Evolutionary conservation across 2,329 filamentous ascomycete species (phyloP), one percentile per base, ranked within the genome.

Genomic region (Colletotrichum scovillei): DNA sequence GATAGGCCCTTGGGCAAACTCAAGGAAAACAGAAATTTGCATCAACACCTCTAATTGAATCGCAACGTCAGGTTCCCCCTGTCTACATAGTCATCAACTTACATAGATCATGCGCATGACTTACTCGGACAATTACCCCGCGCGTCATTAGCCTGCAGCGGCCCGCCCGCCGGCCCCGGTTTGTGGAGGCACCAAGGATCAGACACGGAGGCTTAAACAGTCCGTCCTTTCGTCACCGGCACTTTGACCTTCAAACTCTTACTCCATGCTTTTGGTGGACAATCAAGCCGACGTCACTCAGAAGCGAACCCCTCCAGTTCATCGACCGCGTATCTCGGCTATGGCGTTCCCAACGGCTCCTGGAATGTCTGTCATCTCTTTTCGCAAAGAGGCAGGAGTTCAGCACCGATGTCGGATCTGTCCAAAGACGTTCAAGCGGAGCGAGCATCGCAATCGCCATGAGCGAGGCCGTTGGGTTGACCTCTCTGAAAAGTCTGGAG

Each of bases 331-430:
- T 42, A 4, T 3, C 2, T 19, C 38, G 38, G 38, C 38, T 19
- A 19, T 42, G 38, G 16, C 16, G 2, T 42, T 42, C 16, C 0
- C 38, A 7, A 42, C 6, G 16, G 59, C 59, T 19, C 59, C 59
- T 19, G 59, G 59, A 24, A 63, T 38, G 59, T 63, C 59, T 12
- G 59, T 63, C 30, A 30, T 63, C 59, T 63, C 59, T 26, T 63
- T 63, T 24, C 32, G 32, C 35, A 63, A 63, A 63, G 59, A 63
- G 19, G 30, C n/a, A 35, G 26, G 12, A 16, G 59, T 28, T 14
- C 32, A 26, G 4, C 59, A 63, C 59, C 38, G 42, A 38, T 63
- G 59, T 6, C 59, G 59, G 16, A 26, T 46, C 6, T 49, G 59
- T 28, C 42, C 42, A 5, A 63, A 63, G 59, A 35, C 16, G 32